phyloP scores from a whole-genome alignment of 2,329 filamentous ascomycete genomes.

The Paraphoma chrysanthemicola region DNA sequence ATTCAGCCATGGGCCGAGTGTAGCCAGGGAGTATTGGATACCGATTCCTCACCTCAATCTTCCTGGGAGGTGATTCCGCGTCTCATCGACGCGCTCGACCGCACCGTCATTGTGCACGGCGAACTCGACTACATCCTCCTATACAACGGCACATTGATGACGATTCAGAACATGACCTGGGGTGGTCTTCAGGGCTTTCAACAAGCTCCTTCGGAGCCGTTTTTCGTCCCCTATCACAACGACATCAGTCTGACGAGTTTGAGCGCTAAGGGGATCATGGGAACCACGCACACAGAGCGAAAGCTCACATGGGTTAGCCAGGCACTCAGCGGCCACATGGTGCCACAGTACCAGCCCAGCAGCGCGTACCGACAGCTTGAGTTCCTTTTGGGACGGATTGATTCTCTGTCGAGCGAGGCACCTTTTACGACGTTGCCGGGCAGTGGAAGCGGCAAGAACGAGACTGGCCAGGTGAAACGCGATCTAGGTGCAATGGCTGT shows the following conservation, averaged over 20 bases:
- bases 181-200: slow-evolving; percentile 75
- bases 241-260: slow-evolving; percentile 55
- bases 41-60: slow-evolving; percentile 63
- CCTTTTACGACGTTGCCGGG: slow-evolving; percentile 38
- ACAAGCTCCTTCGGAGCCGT: slow-evolving; percentile 63
- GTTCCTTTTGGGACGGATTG: slow-evolving; percentile 74
- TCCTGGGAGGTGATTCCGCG: slow-evolving; percentile 67
- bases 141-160: slow-evolving; percentile 72
- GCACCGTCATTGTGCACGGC: slow-evolving; percentile 76
- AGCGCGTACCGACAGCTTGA: slow-evolving; percentile 76
- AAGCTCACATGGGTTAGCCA: slow-evolving; percentile 75
- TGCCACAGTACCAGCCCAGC: slow-evolving; percentile 71
- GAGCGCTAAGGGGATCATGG: slow-evolving; percentile 71
- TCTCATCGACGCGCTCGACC: slow-evolving; percentile 75
- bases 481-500: background rate
- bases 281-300: slow-evolving; percentile 74
- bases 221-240: slow-evolving; percentile 72
- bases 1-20: slow-evolving; percentile 65
- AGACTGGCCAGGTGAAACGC: slow-evolving; percentile 1
- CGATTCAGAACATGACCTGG: slow-evolving; percentile 85
- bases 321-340: slow-evolving; percentile 70
- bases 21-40: slow-evolving; percentile 54
- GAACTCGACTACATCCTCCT: slow-evolving; percentile 72
- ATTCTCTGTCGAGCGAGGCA: slow-evolving; percentile 55
- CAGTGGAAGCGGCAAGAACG: slow-evolving; percentile 1